Percentiles rank a stretch among this genome's conserved stretches.
Evolutionary conservation across 75 land plant genomes (phyloP).

Genomic region (Chamaecyparis obtusa): DNA sequence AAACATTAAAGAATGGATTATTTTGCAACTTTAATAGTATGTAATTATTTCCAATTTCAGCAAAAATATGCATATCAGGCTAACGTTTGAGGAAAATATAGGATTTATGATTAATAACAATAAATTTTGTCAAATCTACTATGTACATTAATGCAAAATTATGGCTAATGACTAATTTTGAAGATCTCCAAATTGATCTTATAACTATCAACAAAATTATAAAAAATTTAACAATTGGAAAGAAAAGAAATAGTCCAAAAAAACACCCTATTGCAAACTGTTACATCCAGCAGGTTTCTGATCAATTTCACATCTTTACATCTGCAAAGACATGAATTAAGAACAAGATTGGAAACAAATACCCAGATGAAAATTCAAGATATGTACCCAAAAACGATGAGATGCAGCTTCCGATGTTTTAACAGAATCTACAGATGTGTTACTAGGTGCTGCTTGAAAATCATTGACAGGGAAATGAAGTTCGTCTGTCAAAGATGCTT

Average conservation of each 20-base stretch:
- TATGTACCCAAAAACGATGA: constrained; percentile 79
- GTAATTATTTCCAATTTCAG: not conserved
- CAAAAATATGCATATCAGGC: not conserved
- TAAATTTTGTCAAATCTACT: not conserved
- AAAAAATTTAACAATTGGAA: not conserved
- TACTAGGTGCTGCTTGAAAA: constrained; percentile 7
- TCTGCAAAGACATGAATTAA: not conserved
- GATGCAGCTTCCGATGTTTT: constrained; percentile 39
- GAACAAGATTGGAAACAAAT: not conserved
- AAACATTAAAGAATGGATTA: not conserved
- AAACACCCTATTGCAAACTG: not conserved
- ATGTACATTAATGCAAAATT: not conserved
- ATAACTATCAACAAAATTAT: not conserved
- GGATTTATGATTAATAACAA: not conserved
- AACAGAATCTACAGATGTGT: not conserved
- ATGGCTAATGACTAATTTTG: not conserved
- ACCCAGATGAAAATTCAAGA: constrained; percentile 8
- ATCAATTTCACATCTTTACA: not conserved
- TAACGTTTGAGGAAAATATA: not conserved
- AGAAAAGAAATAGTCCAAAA: not conserved
- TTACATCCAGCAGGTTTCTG: not conserved
- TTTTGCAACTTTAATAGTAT: not conserved
- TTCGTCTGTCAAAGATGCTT: constrained; percentile 32
- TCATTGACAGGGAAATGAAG: constrained; percentile 26
- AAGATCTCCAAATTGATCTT: not conserved